Percentiles rank a stretch among this genome's conserved stretches.
These are phyloP conservation scores for Conringia planisiliqua DNA, from an alignment of 345 rosid genomes.

Conservation along the genomic window DNA sequence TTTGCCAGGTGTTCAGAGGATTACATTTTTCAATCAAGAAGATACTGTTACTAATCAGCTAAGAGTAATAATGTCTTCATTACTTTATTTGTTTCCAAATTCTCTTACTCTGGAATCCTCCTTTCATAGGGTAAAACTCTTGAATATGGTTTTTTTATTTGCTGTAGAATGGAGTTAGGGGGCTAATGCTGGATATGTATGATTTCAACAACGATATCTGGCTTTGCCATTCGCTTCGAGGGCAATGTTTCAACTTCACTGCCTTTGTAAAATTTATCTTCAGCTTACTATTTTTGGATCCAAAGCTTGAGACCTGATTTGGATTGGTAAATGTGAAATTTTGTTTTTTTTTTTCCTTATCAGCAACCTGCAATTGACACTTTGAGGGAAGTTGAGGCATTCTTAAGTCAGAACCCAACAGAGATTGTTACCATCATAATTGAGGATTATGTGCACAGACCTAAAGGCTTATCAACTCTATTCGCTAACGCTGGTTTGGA, in stretches of 20 bases:
- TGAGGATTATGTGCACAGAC: slow-evolving; percentile 89
- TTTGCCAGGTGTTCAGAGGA: slow-evolving; percentile 75
- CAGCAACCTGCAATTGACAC: slow-evolving; percentile 95
- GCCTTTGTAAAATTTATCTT: slow-evolving; percentile 67
- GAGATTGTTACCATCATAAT: slow-evolving; percentile 89
- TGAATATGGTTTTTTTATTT: neutral
- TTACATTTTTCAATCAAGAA: slow-evolving; percentile 92
- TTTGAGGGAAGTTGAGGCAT: slow-evolving; percentile 82
- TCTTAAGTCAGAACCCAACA: slow-evolving; percentile 68
- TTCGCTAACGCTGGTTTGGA: slow-evolving; percentile 77
- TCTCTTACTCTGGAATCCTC: neutral
- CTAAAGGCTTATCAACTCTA: slow-evolving; percentile 72
- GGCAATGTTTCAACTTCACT: slow-evolving; percentile 95
- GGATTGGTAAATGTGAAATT: neutral
- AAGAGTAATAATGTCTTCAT: slow-evolving; percentile 40
- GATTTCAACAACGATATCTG: slow-evolving; percentile 80
- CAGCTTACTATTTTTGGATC: slow-evolving; percentile 5
- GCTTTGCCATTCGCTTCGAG: slow-evolving; percentile 95
- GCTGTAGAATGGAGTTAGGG: slow-evolving; percentile 89
- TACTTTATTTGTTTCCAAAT: neutral
- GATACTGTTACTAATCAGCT: slow-evolving; percentile 86
- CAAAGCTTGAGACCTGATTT: neutral
- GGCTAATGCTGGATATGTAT: slow-evolving; percentile 97
- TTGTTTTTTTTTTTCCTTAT: neutral
- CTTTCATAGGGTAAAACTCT: neutral